Evolutionary conservation across 78 protist genomes (phyloP).

Genomic region (Dictyostelium discoideum): DNA sequence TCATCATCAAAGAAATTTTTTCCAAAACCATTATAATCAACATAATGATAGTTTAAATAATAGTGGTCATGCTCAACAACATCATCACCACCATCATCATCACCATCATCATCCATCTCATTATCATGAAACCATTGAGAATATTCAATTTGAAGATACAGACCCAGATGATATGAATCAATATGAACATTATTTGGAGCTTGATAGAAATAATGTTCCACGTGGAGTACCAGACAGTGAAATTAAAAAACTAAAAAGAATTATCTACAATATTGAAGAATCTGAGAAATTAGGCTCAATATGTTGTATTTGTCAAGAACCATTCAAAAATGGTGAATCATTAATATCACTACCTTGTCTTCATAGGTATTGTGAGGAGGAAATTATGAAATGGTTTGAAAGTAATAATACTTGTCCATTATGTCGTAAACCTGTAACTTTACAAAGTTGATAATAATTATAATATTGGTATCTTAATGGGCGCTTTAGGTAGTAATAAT

Average conservation of each 20-base stretch:
- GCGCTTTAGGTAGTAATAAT: no score
- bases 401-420: slow-evolving; percentile 62
- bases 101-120: neutral
- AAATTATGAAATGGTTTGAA: slow-evolving; percentile 44
- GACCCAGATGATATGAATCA: neutral
- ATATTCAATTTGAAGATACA: neutral
- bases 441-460: neutral
- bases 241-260: slow-evolving; percentile 11
- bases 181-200: slow-evolving; percentile 29
- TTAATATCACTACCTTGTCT: slow-evolving; percentile 48
- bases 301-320: slow-evolving; percentile 56
- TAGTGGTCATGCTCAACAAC: slow-evolving; percentile 2
- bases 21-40: slow-evolving; percentile 20
- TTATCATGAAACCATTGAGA: neutral
- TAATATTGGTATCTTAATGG: no score
- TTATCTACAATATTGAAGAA: neutral
- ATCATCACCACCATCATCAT: neutral
- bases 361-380: slow-evolving; percentile 54
- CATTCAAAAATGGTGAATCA: slow-evolving; percentile 41
- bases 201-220: slow-evolving; percentile 51
- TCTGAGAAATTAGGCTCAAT: neutral
- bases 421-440: neutral
- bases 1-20: neutral
- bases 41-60: slow-evolving; percentile 25
- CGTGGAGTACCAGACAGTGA: slow-evolving; percentile 56